A percentile compares a stretch with the other conserved stretches of the same genome.
These are phyloP conservation scores for Kodamaea neixiangensis DNA, from an alignment of 805 yeast species.

Conservation along the genomic window DNA sequence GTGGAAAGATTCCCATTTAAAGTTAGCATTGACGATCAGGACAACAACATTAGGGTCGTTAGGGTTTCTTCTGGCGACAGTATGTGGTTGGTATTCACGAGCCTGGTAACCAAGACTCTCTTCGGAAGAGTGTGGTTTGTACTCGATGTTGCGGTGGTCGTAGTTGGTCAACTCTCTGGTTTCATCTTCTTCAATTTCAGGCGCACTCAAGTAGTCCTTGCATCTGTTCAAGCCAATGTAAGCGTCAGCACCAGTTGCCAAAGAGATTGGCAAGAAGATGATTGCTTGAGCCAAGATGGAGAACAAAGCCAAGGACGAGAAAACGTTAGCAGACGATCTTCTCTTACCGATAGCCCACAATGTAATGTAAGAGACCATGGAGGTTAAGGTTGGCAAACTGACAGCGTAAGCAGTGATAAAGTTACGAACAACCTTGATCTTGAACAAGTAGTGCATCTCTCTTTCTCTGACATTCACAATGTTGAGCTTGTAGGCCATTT, in stretches of 20 bases:
- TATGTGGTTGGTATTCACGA: slow-evolving; percentile 1
- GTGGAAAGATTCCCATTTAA: slow-evolving; percentile 33
- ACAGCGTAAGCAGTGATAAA: slow-evolving; percentile 47
- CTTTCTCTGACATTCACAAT: slow-evolving; percentile 37
- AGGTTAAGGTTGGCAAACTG: slow-evolving; percentile 43
- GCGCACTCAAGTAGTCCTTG: slow-evolving; percentile 22
- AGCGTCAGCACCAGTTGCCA: slow-evolving; percentile 48
- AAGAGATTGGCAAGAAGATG: slow-evolving; percentile 45
- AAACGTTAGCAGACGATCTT: slow-evolving; percentile 40
- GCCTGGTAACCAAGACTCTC: slow-evolving; percentile 2
- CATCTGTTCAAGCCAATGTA: slow-evolving; percentile 38
- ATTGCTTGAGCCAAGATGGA: slow-evolving; percentile 46
- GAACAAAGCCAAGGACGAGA: slow-evolving; percentile 44
- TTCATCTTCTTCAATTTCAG: slow-evolving; percentile 17
- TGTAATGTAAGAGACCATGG: slow-evolving; percentile 47
- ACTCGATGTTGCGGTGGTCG: background rate
- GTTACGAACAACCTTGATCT: slow-evolving; percentile 44
- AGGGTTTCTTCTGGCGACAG: background rate
- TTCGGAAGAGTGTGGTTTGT: slow-evolving; percentile 1
- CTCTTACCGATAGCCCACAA: slow-evolving; percentile 47
- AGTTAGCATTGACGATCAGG: slow-evolving; percentile 29
- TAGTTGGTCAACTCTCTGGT: slow-evolving; percentile 1
- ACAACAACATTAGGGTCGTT: slow-evolving; percentile 16
- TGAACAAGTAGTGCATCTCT: slow-evolving; percentile 43
- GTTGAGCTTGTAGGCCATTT: slow-evolving; percentile 39